These are phyloP conservation scores for Cadophora luteo-olivacea DNA, from an alignment of 2,329 filamentous ascomycete genomes.

Conservation along the genomic window DNA sequence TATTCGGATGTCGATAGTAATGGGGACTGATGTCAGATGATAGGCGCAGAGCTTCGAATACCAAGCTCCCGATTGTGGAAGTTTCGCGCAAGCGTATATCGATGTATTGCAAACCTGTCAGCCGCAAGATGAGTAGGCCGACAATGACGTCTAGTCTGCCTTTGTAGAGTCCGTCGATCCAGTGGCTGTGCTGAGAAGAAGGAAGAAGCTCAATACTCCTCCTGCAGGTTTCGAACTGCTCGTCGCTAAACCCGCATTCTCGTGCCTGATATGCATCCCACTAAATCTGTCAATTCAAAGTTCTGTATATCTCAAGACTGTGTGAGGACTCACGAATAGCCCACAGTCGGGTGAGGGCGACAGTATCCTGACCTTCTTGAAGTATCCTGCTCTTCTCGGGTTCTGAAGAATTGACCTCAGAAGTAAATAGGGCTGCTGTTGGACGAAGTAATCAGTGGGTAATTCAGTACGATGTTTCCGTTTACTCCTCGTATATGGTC, in stretches of 20 bases:
- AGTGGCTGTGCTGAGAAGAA: background rate
- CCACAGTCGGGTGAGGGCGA: conserved; percentile 4
- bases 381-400: conserved; percentile 14
- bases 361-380: conserved; percentile 20
- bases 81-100: conserved; percentile 22
- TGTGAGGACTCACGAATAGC: conserved; percentile 13
- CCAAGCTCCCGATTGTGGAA: conserved; percentile 4
- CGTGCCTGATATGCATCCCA: conserved; percentile 22
- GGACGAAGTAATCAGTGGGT: background rate
- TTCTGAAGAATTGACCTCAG: conserved; percentile 21
- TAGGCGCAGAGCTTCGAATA: conserved; percentile 19
- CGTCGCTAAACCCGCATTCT: conserved; percentile 18
- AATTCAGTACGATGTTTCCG: background rate
- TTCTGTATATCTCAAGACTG: background rate
- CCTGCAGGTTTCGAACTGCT: conserved; percentile 6
- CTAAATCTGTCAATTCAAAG: background rate
- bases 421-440: conserved; percentile 22
- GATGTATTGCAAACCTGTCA: conserved; percentile 13
- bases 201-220: conserved; percentile 5
- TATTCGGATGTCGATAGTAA: conserved; percentile 4
- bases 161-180: conserved; percentile 13
- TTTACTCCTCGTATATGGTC: background rate
- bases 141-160: conserved; percentile 21
- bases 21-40: background rate
- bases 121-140: conserved; percentile 16